Evolutionary conservation across 139 green algal species (phyloP).

Genomic region (Axilococcus clingmanii): DNA sequence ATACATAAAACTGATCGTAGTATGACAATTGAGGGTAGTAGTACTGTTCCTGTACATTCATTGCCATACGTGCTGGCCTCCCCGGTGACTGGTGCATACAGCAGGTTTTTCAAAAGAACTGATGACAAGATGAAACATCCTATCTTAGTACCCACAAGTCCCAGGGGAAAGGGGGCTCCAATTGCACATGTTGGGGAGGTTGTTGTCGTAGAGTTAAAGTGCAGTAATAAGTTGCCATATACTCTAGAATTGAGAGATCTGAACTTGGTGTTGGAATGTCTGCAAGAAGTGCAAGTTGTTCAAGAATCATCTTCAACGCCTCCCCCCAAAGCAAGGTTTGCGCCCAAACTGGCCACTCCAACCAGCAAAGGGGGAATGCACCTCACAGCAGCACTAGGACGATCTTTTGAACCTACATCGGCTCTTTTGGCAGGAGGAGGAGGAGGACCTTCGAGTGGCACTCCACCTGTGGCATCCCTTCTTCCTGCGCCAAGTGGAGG

Average conservation of each 20-base stretch:
- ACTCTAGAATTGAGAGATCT: slow-evolving; percentile 11
- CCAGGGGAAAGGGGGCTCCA: slow-evolving; percentile 1
- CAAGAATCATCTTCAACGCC: too few species aligned
- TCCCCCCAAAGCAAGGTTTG: too few species aligned
- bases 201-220: slow-evolving; percentile 20
- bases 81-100: slow-evolving; percentile 12
- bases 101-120: slow-evolving; percentile 30
- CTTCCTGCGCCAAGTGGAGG: too few species aligned
- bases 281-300: too few species aligned
- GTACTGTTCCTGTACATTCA: not conserved
- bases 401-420: too few species aligned
- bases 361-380: too few species aligned
- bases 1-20: too few species aligned
- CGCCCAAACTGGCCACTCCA: too few species aligned
- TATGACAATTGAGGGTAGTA: not conserved
- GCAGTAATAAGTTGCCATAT: slow-evolving; percentile 13
- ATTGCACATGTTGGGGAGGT: slow-evolving; percentile 31
- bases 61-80: not conserved
- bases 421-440: too few species aligned
- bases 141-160: slow-evolving; percentile 2
- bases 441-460: too few species aligned
- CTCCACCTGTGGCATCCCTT: too few species aligned
- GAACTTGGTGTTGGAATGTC: slow-evolving; percentile 14
- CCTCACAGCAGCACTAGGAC: too few species aligned
- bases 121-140: not conserved